phyloP scores from a whole-genome alignment of 805 yeast species.

The Cyberlindnera misumaiensis region DNA sequence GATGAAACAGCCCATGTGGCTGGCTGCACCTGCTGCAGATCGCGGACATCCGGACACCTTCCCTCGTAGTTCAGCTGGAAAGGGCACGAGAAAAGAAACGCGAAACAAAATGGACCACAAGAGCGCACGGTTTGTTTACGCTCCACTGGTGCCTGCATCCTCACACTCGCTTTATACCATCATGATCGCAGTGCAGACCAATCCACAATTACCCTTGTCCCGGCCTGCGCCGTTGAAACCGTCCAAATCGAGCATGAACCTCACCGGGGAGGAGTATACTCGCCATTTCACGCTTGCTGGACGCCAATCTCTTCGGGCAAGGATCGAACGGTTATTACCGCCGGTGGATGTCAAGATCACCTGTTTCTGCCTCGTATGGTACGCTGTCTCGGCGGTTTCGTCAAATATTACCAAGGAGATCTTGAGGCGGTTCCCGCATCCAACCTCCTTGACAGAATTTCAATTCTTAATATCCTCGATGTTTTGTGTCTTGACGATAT shows the following conservation, averaged over 20 bases:
- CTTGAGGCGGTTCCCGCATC: constrained; percentile 60
- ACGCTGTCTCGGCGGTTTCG: constrained; percentile 70
- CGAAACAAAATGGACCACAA: too few species aligned
- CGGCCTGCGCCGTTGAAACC: constrained; percentile 14
- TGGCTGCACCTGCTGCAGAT: too few species aligned
- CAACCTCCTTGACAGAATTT: constrained; percentile 82
- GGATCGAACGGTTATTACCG: constrained; percentile 20
- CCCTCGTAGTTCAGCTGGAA: too few species aligned
- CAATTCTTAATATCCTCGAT: constrained; percentile 73
- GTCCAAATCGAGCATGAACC: constrained; percentile 20
- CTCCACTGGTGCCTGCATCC: not conserved
- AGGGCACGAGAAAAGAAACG: too few species aligned
- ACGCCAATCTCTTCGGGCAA: constrained; percentile 7
- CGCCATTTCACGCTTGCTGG: constrained; percentile 20
- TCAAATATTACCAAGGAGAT: constrained; percentile 78
- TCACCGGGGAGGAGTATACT: constrained; percentile 19
- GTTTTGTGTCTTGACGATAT: constrained; percentile 44
- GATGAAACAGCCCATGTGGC: too few species aligned
- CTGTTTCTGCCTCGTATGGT: constrained; percentile 68
- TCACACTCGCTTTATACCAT: too few species aligned
- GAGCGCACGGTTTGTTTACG: not conserved
- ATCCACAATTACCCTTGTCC: too few species aligned
- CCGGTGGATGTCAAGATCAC: constrained; percentile 38
- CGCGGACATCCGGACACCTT: too few species aligned
- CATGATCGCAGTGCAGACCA: too few species aligned